Evolutionary conservation across 352 stramenopile genomes (phyloP), one percentile per base, ranked within the genome.

Genomic region (Phytophthora sojae): DNA sequence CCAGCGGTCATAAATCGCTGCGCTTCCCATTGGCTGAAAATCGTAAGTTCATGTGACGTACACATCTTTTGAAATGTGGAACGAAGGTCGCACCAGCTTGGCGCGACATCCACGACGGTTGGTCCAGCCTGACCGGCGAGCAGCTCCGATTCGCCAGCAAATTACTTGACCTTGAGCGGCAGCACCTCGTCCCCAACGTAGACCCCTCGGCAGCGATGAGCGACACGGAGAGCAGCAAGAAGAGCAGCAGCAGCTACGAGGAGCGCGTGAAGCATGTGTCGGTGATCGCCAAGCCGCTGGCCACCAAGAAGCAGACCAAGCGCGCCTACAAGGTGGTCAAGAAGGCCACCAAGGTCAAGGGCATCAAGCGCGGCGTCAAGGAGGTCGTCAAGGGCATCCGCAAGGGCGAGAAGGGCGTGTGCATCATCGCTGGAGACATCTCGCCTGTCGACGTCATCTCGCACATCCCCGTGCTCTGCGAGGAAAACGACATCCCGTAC

Each of bases 361-460:
- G 89, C 69, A 97, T 99, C 61, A 97, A 98, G 71, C 90, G 98
- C 66, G 98, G 98, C 51, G 98, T 99, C 32, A 99, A 99, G 82
- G 98, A 99, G 86, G 97, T 99, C 14, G 97, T 99, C 68, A 99
- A 99, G 85, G 97, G 89, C 61, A 91, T 99, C 59, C 94, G 92
- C 64, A 98, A 98, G 81, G 96, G 96, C 51, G 94, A 99, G 61
- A 99, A 98, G 79, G 98, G 98, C 50, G 73, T 99, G 47, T 99
- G 97, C 72, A 92, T 99, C 61, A 97, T 99, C 52, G 98, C 98
- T 3, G 98, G 98, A 42, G 98, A 99, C 88, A 99, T 99, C 69
- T 99, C 95, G 65, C 98, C 98, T n/a, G 94, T 99, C 44, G 98
- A 99, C 78, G 98, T 99, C n/a, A 98, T 99, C 71, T 98, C 93